Evolutionary conservation across 331 rosid genomes (phyloP).

Genomic region (Acacia concinna): DNA sequence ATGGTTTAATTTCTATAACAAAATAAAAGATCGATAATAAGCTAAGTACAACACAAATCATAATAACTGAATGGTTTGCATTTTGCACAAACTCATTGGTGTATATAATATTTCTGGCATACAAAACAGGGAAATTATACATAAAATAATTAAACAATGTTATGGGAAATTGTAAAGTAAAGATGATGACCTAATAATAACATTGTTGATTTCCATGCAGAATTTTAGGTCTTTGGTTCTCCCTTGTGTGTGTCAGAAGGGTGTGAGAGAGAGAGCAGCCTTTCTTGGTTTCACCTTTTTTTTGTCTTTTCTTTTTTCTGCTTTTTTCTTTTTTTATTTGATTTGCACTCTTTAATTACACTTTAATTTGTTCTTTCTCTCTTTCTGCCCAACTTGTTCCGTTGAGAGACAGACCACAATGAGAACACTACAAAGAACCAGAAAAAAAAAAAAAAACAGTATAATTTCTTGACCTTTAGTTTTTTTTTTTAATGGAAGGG

Average conservation of each 20-base stretch:
- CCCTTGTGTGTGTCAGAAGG: constrained; percentile 40
- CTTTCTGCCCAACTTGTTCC: constrained; percentile 60
- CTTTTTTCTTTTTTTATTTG: constrained; percentile 12
- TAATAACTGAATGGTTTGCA: constrained; percentile 30
- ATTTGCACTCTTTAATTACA: constrained; percentile 30
- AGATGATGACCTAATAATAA: constrained; percentile 51
- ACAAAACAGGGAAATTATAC: constrained; percentile 41
- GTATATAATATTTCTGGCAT: constrained; percentile 47
- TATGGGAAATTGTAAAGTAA: constrained; percentile 34
- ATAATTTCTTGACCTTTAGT: constrained; percentile 44
- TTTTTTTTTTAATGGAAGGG: constrained; percentile 33
- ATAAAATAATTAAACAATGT: constrained; percentile 60
- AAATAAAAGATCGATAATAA: constrained; percentile 10
- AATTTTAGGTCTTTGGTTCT: constrained; percentile 55
- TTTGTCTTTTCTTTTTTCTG: not conserved
- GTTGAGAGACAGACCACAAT: constrained; percentile 40
- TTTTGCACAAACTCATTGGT: constrained; percentile 56
- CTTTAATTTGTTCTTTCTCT: constrained; percentile 36
- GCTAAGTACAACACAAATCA: not conserved
- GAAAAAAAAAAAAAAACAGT: constrained; percentile 39
- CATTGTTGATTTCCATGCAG: constrained; percentile 74
- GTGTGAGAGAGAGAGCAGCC: constrained; percentile 48
- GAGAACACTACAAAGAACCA: not conserved
- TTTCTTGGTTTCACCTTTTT: constrained; percentile 36
- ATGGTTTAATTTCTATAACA: constrained; percentile 16